Base-by-base conservation (phyloP, 139 green algal genomes). In the Volvox africanus region DNA sequence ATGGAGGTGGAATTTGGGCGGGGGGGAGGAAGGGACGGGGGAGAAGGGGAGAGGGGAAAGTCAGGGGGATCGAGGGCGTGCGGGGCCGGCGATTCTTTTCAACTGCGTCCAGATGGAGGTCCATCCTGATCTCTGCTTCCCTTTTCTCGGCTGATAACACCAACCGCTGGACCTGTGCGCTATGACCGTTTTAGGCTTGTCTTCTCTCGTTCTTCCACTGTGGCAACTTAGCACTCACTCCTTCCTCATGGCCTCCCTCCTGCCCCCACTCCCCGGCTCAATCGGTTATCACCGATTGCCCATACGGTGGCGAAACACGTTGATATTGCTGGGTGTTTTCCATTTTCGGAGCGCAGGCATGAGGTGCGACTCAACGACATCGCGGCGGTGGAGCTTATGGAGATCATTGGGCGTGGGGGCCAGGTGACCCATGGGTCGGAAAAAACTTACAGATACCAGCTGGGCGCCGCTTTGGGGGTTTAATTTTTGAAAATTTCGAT, bases 291-390 rank as follows among this genome's bases (percentile, higher is more conserved):
- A 12, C 65, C 65, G 12, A 5, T 12, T 2, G 21, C 6, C 65
- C 65, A 28, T 28, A 6, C 65, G 44, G 5, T 5, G 5, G 44
- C 44, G 44, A 5, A 55, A 55, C 44, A 16, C 65, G 65, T 73
- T 73, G 65, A 5, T 11, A 28, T 24, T 73, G 65, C 24, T 55
- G 44, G 44, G 24, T 73, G 65, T 28, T 24, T 73, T 73, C 16
- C 9, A 9, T 6, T 11, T 73, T 73, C 11, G 65, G 65, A 73
- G 65, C n/a, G 83, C 83, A 88, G 83, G 22, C 67, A 80, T 36
- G 83, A 88, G 83, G 36, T 88, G 0, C 83, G 83, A 22, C 21
- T 88, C 0, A 88, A 80, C 22, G 83, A 88, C 83, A 88, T 88
- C 24, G 67, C 67, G 0, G 83, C 83, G 1, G 83, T 88, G 33